Base-by-base conservation (phyloP, 2,329 filamentous ascomycete species). In the Emericellopsis cladophorae region DNA sequence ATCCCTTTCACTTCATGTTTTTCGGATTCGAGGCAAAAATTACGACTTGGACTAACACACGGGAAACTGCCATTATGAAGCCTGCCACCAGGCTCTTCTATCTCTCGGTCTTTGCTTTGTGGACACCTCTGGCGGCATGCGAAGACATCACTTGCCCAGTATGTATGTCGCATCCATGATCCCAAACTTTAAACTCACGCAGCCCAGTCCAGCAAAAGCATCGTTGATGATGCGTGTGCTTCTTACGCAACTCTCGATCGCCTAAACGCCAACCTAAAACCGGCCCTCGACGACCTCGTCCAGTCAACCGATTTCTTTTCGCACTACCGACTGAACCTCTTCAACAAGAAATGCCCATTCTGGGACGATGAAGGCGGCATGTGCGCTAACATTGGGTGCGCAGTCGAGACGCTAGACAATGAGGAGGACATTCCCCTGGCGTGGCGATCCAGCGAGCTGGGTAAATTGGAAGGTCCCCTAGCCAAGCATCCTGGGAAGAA, bases 381-480 rank as follows among this genome's bases (percentile, higher is more conserved):
- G 73, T 98, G 92, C 62, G 92, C 89, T 48, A 98, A 98, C 63
- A 88, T 94, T 51, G 92, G 89, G 16, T 98, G 92, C 58, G 85
- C 90, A 10, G 92, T 98, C 15, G 88, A 92, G 56, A 96, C 90
- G 1, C 72, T 96, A 45, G 90, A 96, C 41, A 89, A 93, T 48
- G 90, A 98, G 61, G 84, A 93, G 47, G 90, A 96, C 48, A 88
- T 98, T 41, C 92, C 92, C 8, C 68, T 76, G 48, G 82, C 93
- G 45, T 98, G 92, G 92, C 79, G 90, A 36, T 84, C 89, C 15
- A 84, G 88, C 58, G 86, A 95, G 62, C 70, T 98, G 36, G 87
- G 89, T 51, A 95, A 94, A 63, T 70, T 98, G 4, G 81, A 94
- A 56, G 92, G 92, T 0, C 90, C 90, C 5, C 83, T 83, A 47